Conservation (phyloP, 2,329 filamentous ascomycete species). For the Annulohypoxylon truncatum region DNA sequence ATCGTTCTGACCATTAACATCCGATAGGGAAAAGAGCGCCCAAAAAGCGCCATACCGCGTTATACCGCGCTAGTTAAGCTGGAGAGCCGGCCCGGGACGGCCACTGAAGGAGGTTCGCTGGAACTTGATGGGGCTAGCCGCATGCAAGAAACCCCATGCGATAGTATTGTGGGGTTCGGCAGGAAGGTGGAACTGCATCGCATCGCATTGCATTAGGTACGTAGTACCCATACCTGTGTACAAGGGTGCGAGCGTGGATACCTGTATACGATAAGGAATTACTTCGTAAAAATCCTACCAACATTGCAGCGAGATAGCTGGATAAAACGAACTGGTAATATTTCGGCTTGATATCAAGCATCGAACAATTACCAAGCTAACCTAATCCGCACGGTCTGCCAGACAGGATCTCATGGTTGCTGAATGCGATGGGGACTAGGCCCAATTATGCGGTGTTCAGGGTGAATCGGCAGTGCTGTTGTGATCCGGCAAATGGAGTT, state of each 20-base stretch:
- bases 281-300: neutral
- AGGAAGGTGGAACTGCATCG: slow-evolving; percentile 22
- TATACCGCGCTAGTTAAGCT: slow-evolving; percentile 18
- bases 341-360: neutral
- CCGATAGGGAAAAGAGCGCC: slow-evolving; percentile 10
- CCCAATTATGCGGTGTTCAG: neutral
- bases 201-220: too few species aligned
- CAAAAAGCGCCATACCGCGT: slow-evolving; percentile 1
- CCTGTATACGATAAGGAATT: slow-evolving; percentile 16
- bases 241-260: slow-evolving; percentile 6
- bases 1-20: slow-evolving; percentile 18
- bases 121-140: slow-evolving; percentile 31
- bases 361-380: neutral
- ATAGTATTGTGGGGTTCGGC: slow-evolving; percentile 15
- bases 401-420: neutral
- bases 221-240: too few species aligned
- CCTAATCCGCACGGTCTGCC: neutral
- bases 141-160: slow-evolving; percentile 38
- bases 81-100: slow-evolving; percentile 34
- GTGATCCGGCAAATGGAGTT: neutral
- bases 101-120: slow-evolving; percentile 30
- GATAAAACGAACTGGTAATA: neutral
- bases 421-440: neutral
- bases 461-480: slow-evolving; percentile 7
- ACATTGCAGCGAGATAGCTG: slow-evolving; percentile 9